phyloP scores from a whole-genome alignment of 495 filamentous ascomycete genomes.

The Articulospora tetracladia region DNA sequence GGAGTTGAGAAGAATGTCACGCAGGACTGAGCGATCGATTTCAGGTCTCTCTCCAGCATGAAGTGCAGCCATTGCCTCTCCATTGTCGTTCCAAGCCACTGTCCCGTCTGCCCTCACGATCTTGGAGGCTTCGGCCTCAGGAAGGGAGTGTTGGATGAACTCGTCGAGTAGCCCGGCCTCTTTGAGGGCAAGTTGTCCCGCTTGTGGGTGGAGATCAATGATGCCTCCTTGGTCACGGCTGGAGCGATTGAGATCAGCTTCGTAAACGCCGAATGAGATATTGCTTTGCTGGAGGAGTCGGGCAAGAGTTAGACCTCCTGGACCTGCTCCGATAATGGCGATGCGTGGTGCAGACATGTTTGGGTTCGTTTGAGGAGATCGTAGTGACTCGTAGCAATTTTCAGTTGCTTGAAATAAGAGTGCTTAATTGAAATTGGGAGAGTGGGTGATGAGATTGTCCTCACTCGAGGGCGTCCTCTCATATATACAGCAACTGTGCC shows the following conservation, averaged over 20 bases:
- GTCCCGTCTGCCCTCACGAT: conserved; percentile 26
- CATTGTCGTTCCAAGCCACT: conserved; percentile 23
- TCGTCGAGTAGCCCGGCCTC: conserved; percentile 46
- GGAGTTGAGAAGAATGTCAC: conserved; percentile 22
- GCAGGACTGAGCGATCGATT: conserved; percentile 22
- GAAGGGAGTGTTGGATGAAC: conserved; percentile 40
- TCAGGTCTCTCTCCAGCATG: conserved; percentile 19
- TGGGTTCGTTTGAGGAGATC: background rate
- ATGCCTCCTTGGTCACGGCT: conserved; percentile 46
- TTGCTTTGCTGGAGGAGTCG: conserved; percentile 44
- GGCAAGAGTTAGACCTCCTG: conserved; percentile 54
- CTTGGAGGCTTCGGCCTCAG: conserved; percentile 36
- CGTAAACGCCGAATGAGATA: conserved; percentile 48
- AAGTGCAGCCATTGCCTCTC: background rate
- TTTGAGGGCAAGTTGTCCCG: conserved; percentile 48
- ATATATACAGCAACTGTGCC: too few relatives aligned
- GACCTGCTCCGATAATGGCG: conserved; percentile 57
- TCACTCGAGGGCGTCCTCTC: too few relatives aligned
- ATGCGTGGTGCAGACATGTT: conserved; percentile 32
- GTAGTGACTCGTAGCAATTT: too few relatives aligned
- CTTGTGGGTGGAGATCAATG: conserved; percentile 49
- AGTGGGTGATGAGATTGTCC: too few relatives aligned
- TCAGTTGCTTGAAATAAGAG: too few relatives aligned
- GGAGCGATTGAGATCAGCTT: conserved; percentile 39
- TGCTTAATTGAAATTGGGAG: too few relatives aligned